Conservation (phyloP, 2,329 filamentous ascomycete genomes). For the Ciborinia camelliae region DNA sequence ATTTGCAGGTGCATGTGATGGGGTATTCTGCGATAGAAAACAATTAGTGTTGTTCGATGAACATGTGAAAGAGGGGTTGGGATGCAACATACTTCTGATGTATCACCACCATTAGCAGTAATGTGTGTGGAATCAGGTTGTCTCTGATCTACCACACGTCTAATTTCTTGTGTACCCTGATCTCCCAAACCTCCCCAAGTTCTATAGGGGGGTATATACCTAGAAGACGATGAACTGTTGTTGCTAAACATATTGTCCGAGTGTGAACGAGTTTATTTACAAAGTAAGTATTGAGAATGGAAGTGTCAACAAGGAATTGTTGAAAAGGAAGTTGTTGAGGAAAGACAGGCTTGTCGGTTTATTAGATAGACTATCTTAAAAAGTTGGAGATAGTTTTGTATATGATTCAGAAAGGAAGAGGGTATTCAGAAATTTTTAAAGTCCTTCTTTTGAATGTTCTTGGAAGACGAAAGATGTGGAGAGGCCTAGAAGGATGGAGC, state of each 20-base stretch:
- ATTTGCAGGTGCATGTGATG: accelerated
- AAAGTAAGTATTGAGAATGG: background rate
- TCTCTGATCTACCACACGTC: background rate
- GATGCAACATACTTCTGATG: background rate
- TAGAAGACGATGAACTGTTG: background rate
- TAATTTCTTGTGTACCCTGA: background rate
- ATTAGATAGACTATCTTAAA: background rate
- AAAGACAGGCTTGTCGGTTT: background rate
- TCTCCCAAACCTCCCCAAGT: accelerated
- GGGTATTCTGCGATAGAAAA: background rate
- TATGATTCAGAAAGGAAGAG: too few relatives aligned
- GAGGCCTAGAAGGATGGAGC: too few relatives aligned
- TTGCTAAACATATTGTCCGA: background rate
- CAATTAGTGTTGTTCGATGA: too few relatives aligned
- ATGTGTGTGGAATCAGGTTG: background rate
- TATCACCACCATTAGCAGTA: background rate
- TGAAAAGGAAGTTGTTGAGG: background rate
- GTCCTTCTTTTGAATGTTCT: too few relatives aligned
- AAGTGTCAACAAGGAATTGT: background rate
- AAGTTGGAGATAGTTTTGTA: background rate
- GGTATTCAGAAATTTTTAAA: too few relatives aligned
- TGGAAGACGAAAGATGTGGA: too few relatives aligned
- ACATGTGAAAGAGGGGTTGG: accelerated
- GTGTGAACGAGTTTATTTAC: background rate
- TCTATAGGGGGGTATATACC: too few relatives aligned